A percentile compares a stretch with the other conserved stretches of the same genome.
These are phyloP conservation scores for Geosmithia morbida DNA, from an alignment of 2,329 filamentous ascomycete species.

Conservation along the genomic window DNA sequence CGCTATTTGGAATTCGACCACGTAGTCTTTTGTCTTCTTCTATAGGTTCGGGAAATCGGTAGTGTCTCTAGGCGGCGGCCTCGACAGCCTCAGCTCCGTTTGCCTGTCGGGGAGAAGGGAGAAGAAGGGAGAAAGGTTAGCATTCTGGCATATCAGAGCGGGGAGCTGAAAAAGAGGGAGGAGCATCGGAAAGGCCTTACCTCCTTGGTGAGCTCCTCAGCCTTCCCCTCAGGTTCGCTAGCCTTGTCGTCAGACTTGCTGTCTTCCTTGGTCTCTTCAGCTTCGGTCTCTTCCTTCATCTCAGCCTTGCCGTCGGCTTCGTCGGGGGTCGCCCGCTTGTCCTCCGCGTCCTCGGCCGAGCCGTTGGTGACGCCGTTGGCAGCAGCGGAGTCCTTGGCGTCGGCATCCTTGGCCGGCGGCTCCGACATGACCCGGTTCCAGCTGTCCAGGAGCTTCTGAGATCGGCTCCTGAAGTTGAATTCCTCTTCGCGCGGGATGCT, in stretches of 20 bases:
- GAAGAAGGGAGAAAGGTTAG: neutral
- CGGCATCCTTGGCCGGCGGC: conserved; percentile 23
- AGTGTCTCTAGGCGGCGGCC: neutral
- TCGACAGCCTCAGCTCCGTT: neutral
- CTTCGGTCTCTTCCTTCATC: neutral
- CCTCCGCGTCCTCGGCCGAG: conserved; percentile 23
- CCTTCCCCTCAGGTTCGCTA: neutral
- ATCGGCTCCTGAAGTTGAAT: conserved; percentile 77
- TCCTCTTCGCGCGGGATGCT: conserved; percentile 80
- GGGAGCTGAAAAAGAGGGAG: too few species aligned
- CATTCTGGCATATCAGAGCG: neutral
- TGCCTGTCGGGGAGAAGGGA: too few species aligned
- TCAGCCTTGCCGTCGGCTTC: neutral
- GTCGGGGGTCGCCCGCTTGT: conserved; percentile 23
- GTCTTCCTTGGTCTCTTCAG: conserved; percentile 12
- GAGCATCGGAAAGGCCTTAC: neutral
- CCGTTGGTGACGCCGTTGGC: conserved; percentile 33
- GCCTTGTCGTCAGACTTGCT: conserved; percentile 7
- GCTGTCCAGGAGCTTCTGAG: conserved; percentile 62
- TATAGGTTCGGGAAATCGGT: too few species aligned
- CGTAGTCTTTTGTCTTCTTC: too few species aligned
- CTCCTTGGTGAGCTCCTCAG: neutral
- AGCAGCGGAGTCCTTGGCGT: conserved; percentile 12
- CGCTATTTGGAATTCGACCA: too few species aligned
- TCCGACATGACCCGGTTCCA: conserved; percentile 75